Percentiles rank a stretch among this genome's conserved stretches.
Conservation (phyloP, 768 basidiomycete genomes). For the Hygrophorus pudorinus region DNA sequence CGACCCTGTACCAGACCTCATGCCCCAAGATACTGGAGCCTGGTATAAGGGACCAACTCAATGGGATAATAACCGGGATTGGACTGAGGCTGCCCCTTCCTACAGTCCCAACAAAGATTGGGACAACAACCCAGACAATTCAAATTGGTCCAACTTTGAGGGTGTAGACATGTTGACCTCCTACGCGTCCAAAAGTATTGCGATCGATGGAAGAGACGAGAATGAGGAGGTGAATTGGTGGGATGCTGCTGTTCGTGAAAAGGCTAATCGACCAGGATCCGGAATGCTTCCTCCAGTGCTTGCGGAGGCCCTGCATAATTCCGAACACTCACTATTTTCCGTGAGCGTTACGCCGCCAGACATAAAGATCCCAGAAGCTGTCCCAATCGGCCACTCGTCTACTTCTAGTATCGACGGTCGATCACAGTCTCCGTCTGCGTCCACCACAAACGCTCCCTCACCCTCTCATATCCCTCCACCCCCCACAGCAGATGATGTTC, state of each 20-base stretch:
- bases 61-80: background rate
- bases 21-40: conserved; percentile 21
- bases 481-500: conserved; percentile 55
- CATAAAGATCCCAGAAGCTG: conserved; percentile 8
- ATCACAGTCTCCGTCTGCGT: conserved; percentile 15
- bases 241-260: conserved; percentile 39
- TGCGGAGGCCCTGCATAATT: conserved; percentile 57
- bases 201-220: conserved; percentile 50
- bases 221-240: conserved; percentile 65
- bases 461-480: conserved; percentile 11
- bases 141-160: conserved; percentile 12
- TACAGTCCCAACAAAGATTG: background rate
- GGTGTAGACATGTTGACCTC: conserved; percentile 14
- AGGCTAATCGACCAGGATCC: conserved; percentile 48
- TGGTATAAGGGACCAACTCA: conserved; percentile 12
- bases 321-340: conserved; percentile 62
- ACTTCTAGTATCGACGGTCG: conserved; percentile 13
- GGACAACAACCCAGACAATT: background rate
- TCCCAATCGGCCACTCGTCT: conserved; percentile 9
- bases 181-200: conserved; percentile 12
- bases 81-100: conserved; percentile 1
- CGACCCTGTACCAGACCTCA: conserved; percentile 26
- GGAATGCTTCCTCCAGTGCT: conserved; percentile 63
- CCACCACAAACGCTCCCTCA: conserved; percentile 14
- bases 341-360: conserved; percentile 32